These are phyloP conservation scores for Nymphaea colorata DNA, from an alignment of 164 flowering plant genomes.

Conservation along the genomic window DNA sequence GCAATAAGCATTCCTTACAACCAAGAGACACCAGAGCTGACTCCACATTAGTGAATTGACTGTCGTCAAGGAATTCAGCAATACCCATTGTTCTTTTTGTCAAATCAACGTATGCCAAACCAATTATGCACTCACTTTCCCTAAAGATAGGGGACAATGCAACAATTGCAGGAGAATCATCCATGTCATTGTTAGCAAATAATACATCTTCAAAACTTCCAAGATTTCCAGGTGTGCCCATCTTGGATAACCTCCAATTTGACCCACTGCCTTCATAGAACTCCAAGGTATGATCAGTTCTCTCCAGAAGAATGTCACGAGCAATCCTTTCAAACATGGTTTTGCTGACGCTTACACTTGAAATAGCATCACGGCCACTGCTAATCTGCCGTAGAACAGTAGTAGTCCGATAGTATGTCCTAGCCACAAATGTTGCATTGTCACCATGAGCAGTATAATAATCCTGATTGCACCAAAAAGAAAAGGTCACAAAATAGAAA, in stretches of 20 bases:
- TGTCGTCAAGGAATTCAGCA: constrained; percentile 91
- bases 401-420: constrained; percentile 80
- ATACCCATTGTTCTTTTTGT: constrained; percentile 74
- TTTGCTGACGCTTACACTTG: constrained; percentile 75
- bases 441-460: constrained; percentile 94
- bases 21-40: constrained; percentile 87
- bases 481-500: no score
- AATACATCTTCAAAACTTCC: constrained; percentile 88
- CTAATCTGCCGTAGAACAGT: constrained; percentile 82
- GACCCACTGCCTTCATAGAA: constrained; percentile 97
- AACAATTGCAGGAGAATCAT: constrained; percentile 73
- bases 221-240: constrained; percentile 89
- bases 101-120: constrained; percentile 63
- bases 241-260: constrained; percentile 73
- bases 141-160: constrained; percentile 46
- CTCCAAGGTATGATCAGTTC: constrained; percentile 81
- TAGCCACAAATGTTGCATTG: constrained; percentile 82
- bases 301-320: constrained; percentile 84
- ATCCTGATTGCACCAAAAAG: constrained; percentile 32
- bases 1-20: constrained; percentile 86
- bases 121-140: constrained; percentile 66
- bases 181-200: constrained; percentile 97
- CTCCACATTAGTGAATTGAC: constrained; percentile 87
- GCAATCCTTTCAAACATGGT: constrained; percentile 94
- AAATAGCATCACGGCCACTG: constrained; percentile 58